Evolutionary conservation across 768 basidiomycete species (phyloP).

Genomic region (Steccherinum ochraceum): DNA sequence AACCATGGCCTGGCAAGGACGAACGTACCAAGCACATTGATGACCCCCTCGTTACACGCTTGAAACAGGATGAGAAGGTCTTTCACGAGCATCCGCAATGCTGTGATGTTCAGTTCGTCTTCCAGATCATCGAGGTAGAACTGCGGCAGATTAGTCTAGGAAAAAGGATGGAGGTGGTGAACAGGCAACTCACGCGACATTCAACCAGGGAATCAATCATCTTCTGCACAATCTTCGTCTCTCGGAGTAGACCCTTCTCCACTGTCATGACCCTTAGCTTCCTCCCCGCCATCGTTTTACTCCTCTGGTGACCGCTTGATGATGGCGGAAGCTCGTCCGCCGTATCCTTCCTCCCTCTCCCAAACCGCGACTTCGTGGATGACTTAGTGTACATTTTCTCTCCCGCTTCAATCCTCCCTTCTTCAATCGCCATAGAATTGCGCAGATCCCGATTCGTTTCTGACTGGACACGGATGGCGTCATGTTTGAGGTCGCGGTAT

Average conservation of each 20-base stretch:
- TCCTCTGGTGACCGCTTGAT: conserved; percentile 34
- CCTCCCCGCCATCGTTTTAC: conserved; percentile 75
- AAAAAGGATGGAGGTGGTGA: not conserved
- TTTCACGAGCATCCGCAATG: conserved; percentile 91
- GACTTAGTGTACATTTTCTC: conserved; percentile 17
- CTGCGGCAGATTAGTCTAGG: conserved; percentile 30
- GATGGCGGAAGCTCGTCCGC: conserved; percentile 12
- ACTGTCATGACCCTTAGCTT: conserved; percentile 89
- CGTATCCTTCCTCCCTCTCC: conserved; percentile 6
- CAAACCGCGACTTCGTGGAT: conserved; percentile 24
- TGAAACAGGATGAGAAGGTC: conserved; percentile 94
- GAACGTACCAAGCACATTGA: conserved; percentile 64
- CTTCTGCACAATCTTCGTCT: conserved; percentile 85
- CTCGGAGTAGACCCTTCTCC: conserved; percentile 90
- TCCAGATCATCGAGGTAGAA: conserved; percentile 93
- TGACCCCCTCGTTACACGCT: conserved; percentile 92
- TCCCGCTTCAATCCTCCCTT: conserved; percentile 33
- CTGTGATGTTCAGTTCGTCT: conserved; percentile 84
- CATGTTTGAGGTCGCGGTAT: conserved; percentile 88
- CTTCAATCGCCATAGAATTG: conserved; percentile 56
- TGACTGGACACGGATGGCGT: conserved; percentile 88
- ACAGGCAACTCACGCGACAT: conserved; percentile 65
- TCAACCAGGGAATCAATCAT: conserved; percentile 86
- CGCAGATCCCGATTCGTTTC: conserved; percentile 88
- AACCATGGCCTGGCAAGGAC: conserved; percentile 20